Evolutionary conservation across 2,329 filamentous ascomycete species (phyloP).

Genomic region (Tolypocladium tundrense): DNA sequence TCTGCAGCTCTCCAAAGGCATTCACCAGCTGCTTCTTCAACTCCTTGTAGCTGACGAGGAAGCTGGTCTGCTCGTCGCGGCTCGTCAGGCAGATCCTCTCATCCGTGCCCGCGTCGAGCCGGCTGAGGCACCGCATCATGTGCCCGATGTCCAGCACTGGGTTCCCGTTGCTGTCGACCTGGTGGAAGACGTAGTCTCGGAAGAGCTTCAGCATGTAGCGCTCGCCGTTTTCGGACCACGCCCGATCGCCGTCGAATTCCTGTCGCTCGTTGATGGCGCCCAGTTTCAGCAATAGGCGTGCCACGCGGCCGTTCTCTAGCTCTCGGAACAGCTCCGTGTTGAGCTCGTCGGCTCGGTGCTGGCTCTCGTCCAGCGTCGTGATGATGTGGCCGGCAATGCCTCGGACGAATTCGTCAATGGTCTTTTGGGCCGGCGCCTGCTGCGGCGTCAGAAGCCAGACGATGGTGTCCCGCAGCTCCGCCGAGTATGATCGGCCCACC

Average conservation of each 20-base stretch:
- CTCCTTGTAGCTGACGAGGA: constrained; percentile 85
- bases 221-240: constrained; percentile 89
- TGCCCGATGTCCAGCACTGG: constrained; percentile 81
- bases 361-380: constrained; percentile 62
- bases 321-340: constrained; percentile 65
- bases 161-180: constrained; percentile 75
- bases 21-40: constrained; percentile 56
- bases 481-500: constrained; percentile 65
- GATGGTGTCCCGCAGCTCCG: constrained; percentile 68
- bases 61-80: constrained; percentile 80
- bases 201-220: constrained; percentile 91
- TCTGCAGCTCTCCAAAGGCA: constrained; percentile 49
- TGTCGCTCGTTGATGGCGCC: constrained; percentile 82
- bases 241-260: constrained; percentile 65
- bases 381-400: constrained; percentile 72
- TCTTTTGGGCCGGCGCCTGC: constrained; percentile 47
- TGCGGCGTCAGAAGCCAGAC: constrained; percentile 69
- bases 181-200: constrained; percentile 94
- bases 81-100: constrained; percentile 80
- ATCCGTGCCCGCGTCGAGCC: constrained; percentile 80
- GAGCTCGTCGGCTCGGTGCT: constrained; percentile 71
- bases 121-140: constrained; percentile 78
- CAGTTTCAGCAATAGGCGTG: constrained; percentile 72
- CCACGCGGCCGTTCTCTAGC: constrained; percentile 79
- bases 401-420: constrained; percentile 67